Conservation (phyloP, 106 monocot genomes). For the Triglochin maritima region DNA sequence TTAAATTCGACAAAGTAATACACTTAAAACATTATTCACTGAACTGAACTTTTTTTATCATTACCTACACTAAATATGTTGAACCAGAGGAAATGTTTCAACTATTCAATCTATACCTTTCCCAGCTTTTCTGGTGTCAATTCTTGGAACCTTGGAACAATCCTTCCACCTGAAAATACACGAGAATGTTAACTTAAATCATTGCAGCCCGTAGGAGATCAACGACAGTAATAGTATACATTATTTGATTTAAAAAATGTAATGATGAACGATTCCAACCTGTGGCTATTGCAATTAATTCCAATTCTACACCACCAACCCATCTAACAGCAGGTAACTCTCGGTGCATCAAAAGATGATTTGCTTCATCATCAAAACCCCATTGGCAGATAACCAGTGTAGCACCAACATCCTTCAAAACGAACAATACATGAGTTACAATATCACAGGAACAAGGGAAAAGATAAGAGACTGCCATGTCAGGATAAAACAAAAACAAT, state of each 20-base stretch:
- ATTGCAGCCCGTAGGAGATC: too few species aligned
- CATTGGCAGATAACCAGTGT: constrained; percentile 98
- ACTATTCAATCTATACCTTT: constrained; percentile 32
- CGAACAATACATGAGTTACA: neutral
- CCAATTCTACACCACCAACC: constrained; percentile 99
- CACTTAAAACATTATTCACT: too few species aligned
- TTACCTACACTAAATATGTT: too few species aligned
- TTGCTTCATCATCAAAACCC: constrained; percentile 99
- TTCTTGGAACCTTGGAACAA: constrained; percentile 98
- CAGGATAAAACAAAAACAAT: neutral
- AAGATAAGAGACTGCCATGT: neutral
- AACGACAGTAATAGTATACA: too few species aligned
- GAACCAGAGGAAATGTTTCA: too few species aligned
- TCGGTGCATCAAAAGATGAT: constrained; percentile 92
- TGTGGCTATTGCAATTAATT: constrained; percentile 98
- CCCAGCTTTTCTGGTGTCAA: constrained; percentile 90
- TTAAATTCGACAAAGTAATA: too few species aligned
- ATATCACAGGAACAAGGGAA: neutral
- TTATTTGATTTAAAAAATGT: too few species aligned
- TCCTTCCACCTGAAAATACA: constrained; percentile 72
- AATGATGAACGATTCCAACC: constrained; percentile 19
- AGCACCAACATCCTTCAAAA: constrained; percentile 85
- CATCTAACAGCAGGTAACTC: constrained; percentile 99
- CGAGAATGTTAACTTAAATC: neutral
- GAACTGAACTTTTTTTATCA: too few species aligned